Evolutionary conservation across 305 asterid genomes (phyloP).

Genomic region (Fraxinus baroniana): DNA sequence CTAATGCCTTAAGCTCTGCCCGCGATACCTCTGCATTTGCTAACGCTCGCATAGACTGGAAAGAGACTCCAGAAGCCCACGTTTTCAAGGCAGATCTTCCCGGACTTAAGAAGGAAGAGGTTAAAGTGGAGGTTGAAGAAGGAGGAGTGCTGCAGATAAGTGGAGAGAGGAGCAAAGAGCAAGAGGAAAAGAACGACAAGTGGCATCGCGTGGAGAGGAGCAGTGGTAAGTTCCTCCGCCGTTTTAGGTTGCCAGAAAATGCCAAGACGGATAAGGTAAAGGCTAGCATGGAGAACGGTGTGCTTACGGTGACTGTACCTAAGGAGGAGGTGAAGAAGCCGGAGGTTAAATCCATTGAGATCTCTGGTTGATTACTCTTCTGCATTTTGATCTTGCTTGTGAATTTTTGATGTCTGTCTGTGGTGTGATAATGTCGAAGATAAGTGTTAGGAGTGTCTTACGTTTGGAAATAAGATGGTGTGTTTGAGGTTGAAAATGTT

Average conservation of each 20-base stretch:
- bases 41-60: not conserved
- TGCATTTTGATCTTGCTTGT: too few relatives aligned
- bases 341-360: too few relatives aligned
- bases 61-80: not conserved
- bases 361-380: too few relatives aligned
- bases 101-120: not conserved
- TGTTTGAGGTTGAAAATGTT: too few relatives aligned
- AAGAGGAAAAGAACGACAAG: not conserved
- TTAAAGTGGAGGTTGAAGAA: not conserved
- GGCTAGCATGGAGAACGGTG: too few relatives aligned
- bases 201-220: not conserved
- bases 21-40: not conserved
- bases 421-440: too few relatives aligned
- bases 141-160: not conserved
- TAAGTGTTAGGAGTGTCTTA: too few relatives aligned
- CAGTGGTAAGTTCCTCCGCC: not conserved
- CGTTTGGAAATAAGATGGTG: too few relatives aligned
- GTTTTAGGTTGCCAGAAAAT: not conserved
- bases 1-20: constrained; percentile 3
- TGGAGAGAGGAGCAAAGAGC: not conserved
- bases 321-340: too few relatives aligned
- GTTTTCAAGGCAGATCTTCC: not conserved
- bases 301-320: too few relatives aligned
- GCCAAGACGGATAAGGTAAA: too few relatives aligned
- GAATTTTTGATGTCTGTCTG: too few relatives aligned